Base-by-base conservation (phyloP, 2,329 filamentous ascomycete genomes). In the Colletotrichum musae region DNA sequence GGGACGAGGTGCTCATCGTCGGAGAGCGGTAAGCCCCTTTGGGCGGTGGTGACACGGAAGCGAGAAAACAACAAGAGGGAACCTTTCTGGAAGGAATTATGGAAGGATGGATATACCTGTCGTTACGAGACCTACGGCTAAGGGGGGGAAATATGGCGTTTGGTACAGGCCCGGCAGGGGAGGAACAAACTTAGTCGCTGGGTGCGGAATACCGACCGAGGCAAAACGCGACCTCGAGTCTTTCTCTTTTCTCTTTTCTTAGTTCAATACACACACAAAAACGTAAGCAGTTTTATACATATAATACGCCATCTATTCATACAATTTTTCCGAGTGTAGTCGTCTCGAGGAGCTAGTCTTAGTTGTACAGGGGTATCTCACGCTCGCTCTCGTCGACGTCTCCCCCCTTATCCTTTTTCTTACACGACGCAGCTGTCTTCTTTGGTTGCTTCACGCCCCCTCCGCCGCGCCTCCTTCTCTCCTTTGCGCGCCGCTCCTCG, bases 101-200 rank as follows among this genome's bases (percentile, higher is more conserved):
- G 61, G 54, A 69, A 10, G 54, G 18, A 10, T 52, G 39, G 51
- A 68, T 51, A 68, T 45, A 59, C 48, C 66, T 65, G 66, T 68
- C 66, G 54, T 36, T 65, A 65, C 64, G 24, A 39, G 36, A 59
- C 18, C 47, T 24, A 16, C n/a, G 12, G 26, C 16, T 28, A 16
- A 26, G 32, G 32, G 7, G 39, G 32, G 32, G 9, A 6, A 10
- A 24, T 6, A n/a, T 16, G 24, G 50, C n/a, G 24, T 32, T 28
- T 24, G 13, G 32, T 10, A 36, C 54, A 51, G 64, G 64, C 64
- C 41, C 16, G 21, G 58, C 39, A 43, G 18, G 61, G 45, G 24
- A 41, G 18, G 18, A 47, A 32, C 10, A 16, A 32, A 24, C 6
- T 39, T 21, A 21, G 12, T 16, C 32, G 3, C 9, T 15, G 28